phyloP scores from a whole-genome alignment of 805 yeast species.

The Isabelozyma heimii region DNA sequence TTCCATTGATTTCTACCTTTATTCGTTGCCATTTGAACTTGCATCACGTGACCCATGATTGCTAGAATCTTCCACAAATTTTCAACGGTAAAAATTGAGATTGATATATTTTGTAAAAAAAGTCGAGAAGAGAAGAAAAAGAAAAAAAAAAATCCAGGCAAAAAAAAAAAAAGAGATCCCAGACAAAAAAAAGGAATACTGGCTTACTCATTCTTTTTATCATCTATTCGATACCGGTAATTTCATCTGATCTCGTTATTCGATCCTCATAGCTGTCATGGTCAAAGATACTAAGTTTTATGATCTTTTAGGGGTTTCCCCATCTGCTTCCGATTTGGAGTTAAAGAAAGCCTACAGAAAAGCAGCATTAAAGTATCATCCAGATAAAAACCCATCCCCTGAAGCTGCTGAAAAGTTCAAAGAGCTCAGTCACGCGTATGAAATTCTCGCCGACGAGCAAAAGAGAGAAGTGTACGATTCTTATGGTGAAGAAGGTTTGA shows the following conservation, averaged over 20 bases:
- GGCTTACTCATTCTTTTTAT: too few species aligned
- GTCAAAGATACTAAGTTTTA: constrained; percentile 78
- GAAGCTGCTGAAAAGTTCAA: constrained; percentile 97
- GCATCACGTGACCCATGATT: not conserved
- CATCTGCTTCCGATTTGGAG: constrained; percentile 66
- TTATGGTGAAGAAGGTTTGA: constrained; percentile 90
- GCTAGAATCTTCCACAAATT: not conserved
- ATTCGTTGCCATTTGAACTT: too few species aligned
- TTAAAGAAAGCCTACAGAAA: constrained; percentile 82
- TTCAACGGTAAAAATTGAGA: not conserved
- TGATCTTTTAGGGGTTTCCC: constrained; percentile 69
- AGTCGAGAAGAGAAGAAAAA: not conserved
- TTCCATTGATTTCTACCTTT: too few species aligned
- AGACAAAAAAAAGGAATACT: too few species aligned
- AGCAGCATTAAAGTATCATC: constrained; percentile 77
- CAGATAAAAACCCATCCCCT: constrained; percentile 78
- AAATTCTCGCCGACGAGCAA: constrained; percentile 79
- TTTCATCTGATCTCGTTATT: not conserved
- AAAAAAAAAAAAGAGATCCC: not conserved
- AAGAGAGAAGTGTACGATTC: constrained; percentile 88
- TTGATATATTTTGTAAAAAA: not conserved
- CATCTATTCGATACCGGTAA: too few species aligned
- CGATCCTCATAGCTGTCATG: constrained; percentile 36
- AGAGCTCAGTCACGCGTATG: constrained; percentile 85
- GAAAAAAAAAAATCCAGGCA: not conserved